These are phyloP conservation scores for Candida arabinofermentans DNA, from an alignment of 805 yeast genomes.

Conservation along the genomic window DNA sequence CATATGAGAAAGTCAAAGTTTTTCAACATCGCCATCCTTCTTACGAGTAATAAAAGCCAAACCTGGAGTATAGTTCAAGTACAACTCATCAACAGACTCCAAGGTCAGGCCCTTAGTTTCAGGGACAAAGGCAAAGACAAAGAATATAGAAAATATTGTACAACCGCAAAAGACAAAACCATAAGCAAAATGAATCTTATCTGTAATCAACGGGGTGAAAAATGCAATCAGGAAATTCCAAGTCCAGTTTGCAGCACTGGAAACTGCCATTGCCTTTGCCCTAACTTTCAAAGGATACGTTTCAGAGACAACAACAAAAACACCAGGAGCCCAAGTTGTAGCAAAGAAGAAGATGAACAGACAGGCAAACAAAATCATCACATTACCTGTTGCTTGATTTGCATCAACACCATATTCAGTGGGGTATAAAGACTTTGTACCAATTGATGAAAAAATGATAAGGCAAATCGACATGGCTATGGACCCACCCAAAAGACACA, in stretches of 20 bases:
- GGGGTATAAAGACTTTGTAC: conserved; percentile 44
- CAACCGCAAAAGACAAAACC: conserved; percentile 56
- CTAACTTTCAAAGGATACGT: conserved; percentile 63
- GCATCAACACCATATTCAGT: conserved; percentile 37
- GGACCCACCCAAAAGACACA: conserved; percentile 47
- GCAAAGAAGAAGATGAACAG: conserved; percentile 65
- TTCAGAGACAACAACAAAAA: conserved; percentile 62
- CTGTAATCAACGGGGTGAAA: conserved; percentile 53
- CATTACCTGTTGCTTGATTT: conserved; percentile 51
- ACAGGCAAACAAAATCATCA: conserved; percentile 63
- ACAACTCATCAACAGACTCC: not conserved
- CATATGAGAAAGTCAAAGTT: conserved; percentile 38
- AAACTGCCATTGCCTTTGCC: conserved; percentile 58
- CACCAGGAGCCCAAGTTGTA: conserved; percentile 69
- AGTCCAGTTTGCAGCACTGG: conserved; percentile 62
- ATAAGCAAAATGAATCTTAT: conserved; percentile 50
- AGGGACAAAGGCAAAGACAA: conserved; percentile 26
- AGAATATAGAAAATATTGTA: conserved; percentile 48
- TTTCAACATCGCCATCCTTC: conserved; percentile 53
- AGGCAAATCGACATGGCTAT: conserved; percentile 52
- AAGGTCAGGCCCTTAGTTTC: not conserved
- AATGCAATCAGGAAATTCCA: conserved; percentile 55
- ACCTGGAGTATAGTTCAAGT: not conserved
- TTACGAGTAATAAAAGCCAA: conserved; percentile 34
- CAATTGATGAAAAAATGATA: conserved; percentile 57